Base-by-base conservation (phyloP, 2,329 filamentous ascomycete species). In the Alternaria dauci region DNA sequence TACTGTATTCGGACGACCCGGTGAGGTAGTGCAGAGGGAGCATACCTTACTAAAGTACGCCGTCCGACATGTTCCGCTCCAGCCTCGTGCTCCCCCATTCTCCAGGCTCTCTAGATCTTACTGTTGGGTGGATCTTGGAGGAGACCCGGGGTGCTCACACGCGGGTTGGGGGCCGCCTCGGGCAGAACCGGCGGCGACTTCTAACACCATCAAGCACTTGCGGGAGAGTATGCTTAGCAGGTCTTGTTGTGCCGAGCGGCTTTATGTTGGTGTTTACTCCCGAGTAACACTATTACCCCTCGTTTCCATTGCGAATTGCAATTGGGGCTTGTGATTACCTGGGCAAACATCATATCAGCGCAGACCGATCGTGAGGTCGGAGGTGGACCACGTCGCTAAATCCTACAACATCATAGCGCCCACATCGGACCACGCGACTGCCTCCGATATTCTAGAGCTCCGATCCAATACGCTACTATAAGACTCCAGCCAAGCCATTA, bases 11-110 rank as follows among this genome's bases (percentile, higher is more conserved):
- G 46, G 51, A 41, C 18, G 46, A n/a, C 43, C 38, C 52, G 52
- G 38, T 32, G 20, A 23, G 8, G 16, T 12, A 52, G 20, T 16
- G 32, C 39, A 30, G 23, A 57, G 58, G 53, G 53, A 56, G 47
- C 28, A 41, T 60, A 46, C 41, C 58, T 52, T 38, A 43, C 58
- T 52, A n/a, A 28, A 57, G 58, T 60, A 60, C 53, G 46, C 53
- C 58, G 47, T 47, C 58, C 58, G 58, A 57, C 47, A 48, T 57
- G 39, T 41, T 47, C 58, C 46, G 46, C 47, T 52, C 47, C 28
- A 46, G 46, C 46, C 44, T 50, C 44, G 28, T 30, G 25, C 23
- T 51, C 38, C 57, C 52, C 52, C 52, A 41, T 39, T 32, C 43
- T 55, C 42, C 51, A 55, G 51, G 36, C 39, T 32, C 43, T 55